phyloP scores from a whole-genome alignment of 495 filamentous ascomycete species.

The Penicillium samsonianum region DNA sequence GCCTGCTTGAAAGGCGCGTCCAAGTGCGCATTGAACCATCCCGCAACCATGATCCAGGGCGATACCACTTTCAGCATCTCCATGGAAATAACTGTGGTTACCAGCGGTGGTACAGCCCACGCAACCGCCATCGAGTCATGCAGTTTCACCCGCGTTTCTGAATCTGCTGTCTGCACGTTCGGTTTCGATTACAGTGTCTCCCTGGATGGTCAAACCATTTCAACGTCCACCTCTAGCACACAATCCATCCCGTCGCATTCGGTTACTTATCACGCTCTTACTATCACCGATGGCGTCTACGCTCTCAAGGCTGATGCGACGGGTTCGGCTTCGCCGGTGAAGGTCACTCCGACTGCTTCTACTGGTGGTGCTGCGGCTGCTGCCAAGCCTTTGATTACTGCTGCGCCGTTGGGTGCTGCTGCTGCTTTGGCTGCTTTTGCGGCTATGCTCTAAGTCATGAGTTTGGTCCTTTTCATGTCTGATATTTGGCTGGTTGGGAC shows the following conservation, averaged over 20 bases:
- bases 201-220: neutral
- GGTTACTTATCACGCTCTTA: conserved; percentile 6
- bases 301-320: conserved; percentile 8
- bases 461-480: neutral
- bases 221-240: conserved; percentile 2
- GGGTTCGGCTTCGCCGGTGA: conserved; percentile 8
- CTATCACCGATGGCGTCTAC: conserved; percentile 16
- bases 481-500: neutral
- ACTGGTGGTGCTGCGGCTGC: conserved; percentile 9
- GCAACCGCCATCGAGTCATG: conserved; percentile 10
- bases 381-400: conserved; percentile 19
- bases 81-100: neutral
- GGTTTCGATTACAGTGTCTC: neutral
- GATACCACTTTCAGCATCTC: conserved; percentile 15
- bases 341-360: conserved; percentile 9
- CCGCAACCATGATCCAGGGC: conserved; percentile 33
- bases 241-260: neutral
- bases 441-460: conserved; percentile 2
- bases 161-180: conserved; percentile 16
- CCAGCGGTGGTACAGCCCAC: neutral
- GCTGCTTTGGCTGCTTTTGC: conserved; percentile 3
- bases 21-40: conserved; percentile 21
- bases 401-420: conserved; percentile 20
- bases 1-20: conserved; percentile 22
- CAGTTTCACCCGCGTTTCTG: conserved; percentile 17